Conservation (phyloP, 2,329 filamentous ascomycete species). For the Massarina eburnea region DNA sequence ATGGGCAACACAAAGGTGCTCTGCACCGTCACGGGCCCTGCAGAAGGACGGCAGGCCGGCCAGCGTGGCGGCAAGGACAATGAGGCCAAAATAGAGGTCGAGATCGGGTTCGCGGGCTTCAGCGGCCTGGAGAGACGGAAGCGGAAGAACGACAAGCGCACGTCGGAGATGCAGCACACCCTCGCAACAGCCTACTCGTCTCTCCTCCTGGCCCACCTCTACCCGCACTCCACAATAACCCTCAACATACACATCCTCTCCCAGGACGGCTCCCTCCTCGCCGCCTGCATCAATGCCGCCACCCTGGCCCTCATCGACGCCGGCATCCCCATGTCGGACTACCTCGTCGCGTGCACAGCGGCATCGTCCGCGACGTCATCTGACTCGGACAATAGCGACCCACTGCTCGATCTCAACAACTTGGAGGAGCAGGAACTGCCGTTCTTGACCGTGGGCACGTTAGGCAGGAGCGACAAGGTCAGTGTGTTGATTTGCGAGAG, state of each 20-base stretch:
- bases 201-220: slow-evolving; percentile 82
- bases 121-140: slow-evolving; percentile 82
- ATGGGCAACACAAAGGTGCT: slow-evolving; percentile 98
- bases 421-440: slow-evolving; percentile 87
- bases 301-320: slow-evolving; percentile 93
- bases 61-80: slow-evolving; percentile 49
- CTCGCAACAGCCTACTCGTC: slow-evolving; percentile 75
- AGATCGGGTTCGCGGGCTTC: slow-evolving; percentile 84
- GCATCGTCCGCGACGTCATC: slow-evolving; percentile 67
- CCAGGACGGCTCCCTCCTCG: slow-evolving; percentile 86
- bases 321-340: slow-evolving; percentile 92
- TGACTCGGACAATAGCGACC: slow-evolving; percentile 64
- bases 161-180: slow-evolving; percentile 77
- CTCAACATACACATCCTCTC: slow-evolving; percentile 85
- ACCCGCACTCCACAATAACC: slow-evolving; percentile 82
- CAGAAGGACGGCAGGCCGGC: slow-evolving; percentile 63
- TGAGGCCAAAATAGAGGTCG: slow-evolving; percentile 73
- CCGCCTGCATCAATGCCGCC: slow-evolving; percentile 85
- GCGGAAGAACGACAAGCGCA: slow-evolving; percentile 78
- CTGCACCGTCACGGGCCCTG: slow-evolving; percentile 85
- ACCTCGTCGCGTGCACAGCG: slow-evolving; percentile 84
- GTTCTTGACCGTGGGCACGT: slow-evolving; percentile 80
- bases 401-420: slow-evolving; percentile 75
- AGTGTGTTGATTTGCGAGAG: slow-evolving; percentile 84
- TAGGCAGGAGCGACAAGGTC: slow-evolving; percentile 73